Percentiles rank a stretch among this genome's conserved stretches.
Conservation (phyloP, 2,329 filamentous ascomycete species). For the Aspergillus quadrilineatus region DNA sequence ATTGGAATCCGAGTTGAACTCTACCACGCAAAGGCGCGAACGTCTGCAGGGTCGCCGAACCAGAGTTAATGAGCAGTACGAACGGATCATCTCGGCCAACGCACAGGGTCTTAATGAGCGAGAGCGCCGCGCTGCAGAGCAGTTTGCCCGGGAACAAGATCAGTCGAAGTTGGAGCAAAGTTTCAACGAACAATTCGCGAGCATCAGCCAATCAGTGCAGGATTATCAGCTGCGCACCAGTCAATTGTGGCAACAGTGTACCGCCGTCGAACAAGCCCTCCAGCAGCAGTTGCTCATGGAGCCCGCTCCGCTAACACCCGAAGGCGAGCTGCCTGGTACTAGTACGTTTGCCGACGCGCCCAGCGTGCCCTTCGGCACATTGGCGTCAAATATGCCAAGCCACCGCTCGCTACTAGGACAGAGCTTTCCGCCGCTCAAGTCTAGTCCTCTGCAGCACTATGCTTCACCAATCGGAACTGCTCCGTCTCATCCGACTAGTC, state of each 20-base stretch:
- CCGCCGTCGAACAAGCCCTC: slow-evolving; percentile 44
- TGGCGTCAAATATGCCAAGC: slow-evolving; percentile 31
- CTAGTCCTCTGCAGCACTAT: slow-evolving; percentile 36
- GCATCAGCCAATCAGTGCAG: slow-evolving; percentile 44
- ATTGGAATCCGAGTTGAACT: slow-evolving; percentile 54
- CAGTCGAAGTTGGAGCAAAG: slow-evolving; percentile 45
- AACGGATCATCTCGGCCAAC: slow-evolving; percentile 59
- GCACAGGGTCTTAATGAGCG: slow-evolving; percentile 57
- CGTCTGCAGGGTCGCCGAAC: slow-evolving; percentile 58
- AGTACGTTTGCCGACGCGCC: slow-evolving; percentile 37
- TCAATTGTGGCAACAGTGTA: slow-evolving; percentile 46
- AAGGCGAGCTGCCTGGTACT: slow-evolving; percentile 58
- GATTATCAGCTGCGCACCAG: slow-evolving; percentile 45
- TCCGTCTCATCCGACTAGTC: slow-evolving; percentile 36
- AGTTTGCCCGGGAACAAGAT: slow-evolving; percentile 47
- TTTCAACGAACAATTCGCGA: slow-evolving; percentile 45
- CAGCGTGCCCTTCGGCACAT: slow-evolving; percentile 21
- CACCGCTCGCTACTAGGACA: slow-evolving; percentile 37
- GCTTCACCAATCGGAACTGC: slow-evolving; percentile 35
- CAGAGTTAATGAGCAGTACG: slow-evolving; percentile 62
- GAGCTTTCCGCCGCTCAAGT: slow-evolving; percentile 35
- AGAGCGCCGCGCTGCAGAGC: slow-evolving; percentile 50
- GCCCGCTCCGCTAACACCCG: slow-evolving; percentile 56
- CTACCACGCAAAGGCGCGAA: slow-evolving; percentile 57
- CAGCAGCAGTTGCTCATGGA: slow-evolving; percentile 47